These are phyloP conservation scores for Hortaea sp. DNA, from an alignment of 2,329 filamentous ascomycete species.

Conservation along the genomic window DNA sequence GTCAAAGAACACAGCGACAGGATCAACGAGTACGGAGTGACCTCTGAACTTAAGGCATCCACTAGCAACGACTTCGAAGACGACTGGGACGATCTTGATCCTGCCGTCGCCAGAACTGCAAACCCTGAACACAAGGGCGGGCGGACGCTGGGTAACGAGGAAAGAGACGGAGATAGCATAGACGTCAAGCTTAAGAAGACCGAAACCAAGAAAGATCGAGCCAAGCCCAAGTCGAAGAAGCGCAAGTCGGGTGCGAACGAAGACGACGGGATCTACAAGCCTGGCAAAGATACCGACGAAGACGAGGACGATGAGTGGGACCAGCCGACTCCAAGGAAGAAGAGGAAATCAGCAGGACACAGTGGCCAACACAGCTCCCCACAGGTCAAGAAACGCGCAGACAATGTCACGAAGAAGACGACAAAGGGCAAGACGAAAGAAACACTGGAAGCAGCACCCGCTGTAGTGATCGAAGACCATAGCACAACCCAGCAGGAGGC, in stretches of 20 bases:
- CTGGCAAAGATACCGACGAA: conserved; percentile 13
- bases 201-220: neutral
- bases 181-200: conserved; percentile 20
- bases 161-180: neutral
- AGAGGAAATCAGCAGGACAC: conserved; percentile 15
- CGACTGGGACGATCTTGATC: too few species aligned
- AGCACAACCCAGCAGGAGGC: conserved; percentile 3
- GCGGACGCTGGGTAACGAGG: too few species aligned
- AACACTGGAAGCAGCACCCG: neutral
- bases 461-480: conserved; percentile 1
- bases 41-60: too few species aligned
- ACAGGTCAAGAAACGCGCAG: conserved; percentile 7
- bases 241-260: conserved; percentile 25
- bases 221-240: conserved; percentile 26
- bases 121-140: too few species aligned
- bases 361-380: conserved; percentile 8
- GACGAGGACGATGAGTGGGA: conserved; percentile 19
- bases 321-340: conserved; percentile 19
- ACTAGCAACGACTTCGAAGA: too few species aligned
- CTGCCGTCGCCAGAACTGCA: too few species aligned
- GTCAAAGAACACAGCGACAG: too few species aligned
- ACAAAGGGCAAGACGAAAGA: conserved; percentile 5
- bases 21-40: too few species aligned
- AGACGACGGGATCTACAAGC: conserved; percentile 14
- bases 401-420: conserved; percentile 7